Evolutionary conservation across 1,284 basidiomycete species (phyloP).

Genomic region (Melanopsichium pennsylvanicum): DNA sequence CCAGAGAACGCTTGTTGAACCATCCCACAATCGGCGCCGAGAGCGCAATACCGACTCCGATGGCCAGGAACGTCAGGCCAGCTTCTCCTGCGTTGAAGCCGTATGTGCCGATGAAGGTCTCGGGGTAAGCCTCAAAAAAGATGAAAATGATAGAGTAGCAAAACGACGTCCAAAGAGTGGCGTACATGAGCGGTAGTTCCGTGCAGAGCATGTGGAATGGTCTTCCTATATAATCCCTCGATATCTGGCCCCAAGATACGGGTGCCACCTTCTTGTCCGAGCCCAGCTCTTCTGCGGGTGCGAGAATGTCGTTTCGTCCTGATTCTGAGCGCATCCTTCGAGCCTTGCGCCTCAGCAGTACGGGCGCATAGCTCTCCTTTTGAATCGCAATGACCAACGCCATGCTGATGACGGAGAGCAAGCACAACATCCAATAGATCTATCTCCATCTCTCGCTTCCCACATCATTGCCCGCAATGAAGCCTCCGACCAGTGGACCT

Average conservation of each 20-base stretch:
- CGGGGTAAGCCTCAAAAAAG: constrained; percentile 49
- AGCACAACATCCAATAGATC: constrained; percentile 42
- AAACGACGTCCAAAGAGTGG: constrained; percentile 37
- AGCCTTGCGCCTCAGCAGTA: constrained; percentile 36
- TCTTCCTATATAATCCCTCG: constrained; percentile 29
- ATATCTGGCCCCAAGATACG: constrained; percentile 16
- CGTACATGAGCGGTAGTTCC: constrained; percentile 41
- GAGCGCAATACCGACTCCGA: constrained; percentile 38
- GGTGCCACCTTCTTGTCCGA: constrained; percentile 18
- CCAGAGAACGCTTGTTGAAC: constrained; percentile 33
- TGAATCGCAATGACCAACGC: constrained; percentile 19
- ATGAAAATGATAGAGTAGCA: constrained; percentile 47
- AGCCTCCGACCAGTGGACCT: constrained; percentile 30
- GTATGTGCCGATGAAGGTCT: constrained; percentile 38
- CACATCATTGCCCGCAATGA: constrained; percentile 14
- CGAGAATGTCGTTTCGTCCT: constrained; percentile 17
- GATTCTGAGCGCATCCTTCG: constrained; percentile 4
- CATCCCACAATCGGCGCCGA: constrained; percentile 30
- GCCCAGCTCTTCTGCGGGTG: constrained; percentile 13
- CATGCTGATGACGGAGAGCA: constrained; percentile 27
- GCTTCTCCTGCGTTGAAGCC: constrained; percentile 47
- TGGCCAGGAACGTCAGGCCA: constrained; percentile 38
- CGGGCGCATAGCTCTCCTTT: constrained; percentile 42
- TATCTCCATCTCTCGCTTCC: constrained; percentile 33
- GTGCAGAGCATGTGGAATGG: constrained; percentile 43